Evolutionary conservation across 2,329 filamentous ascomycete species (phyloP), one percentile per base, ranked within the genome.

Genomic region (Gaeumannomyces sp.): DNA sequence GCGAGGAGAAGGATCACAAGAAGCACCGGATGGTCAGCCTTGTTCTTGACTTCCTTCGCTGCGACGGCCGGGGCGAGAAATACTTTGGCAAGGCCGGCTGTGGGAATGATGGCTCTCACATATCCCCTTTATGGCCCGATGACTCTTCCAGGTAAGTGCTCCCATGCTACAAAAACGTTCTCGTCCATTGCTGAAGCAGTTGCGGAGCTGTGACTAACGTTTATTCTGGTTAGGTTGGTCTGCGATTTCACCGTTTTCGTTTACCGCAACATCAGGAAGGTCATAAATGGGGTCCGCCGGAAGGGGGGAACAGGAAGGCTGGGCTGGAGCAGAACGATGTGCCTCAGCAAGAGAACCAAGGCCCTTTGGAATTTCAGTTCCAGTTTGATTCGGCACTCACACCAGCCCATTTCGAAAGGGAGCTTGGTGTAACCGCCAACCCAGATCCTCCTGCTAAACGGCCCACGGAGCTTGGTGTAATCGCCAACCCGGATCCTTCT

Each of bases 91-190:
- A 7, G 38, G 13, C 13, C n/a, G 38, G 29, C 27, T 28, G 22
- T 63, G 28, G 50, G 45, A 16, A 22, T 57, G 19, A 19, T 8
- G 25, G 16, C 56, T 28, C 19, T 22, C 6, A 57, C 53, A 4
- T 19, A n/a, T 45, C 25, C 3, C 53, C 56, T 45, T 16, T 63
- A 11, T 63, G 62, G 62, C 62, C 62, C 10, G 62, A 63, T 29
- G 62, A 63, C 10, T 63, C 62, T 29, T 45, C 53, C 29, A 31
- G 29, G 62, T 63, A 63, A 59, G 62, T 63, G 19, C n/a, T 11
- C 19, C 8, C 31, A 19, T 53, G 16, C 25, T 29, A 19, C n/a
- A 53, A 53, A 53, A 25, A 22, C n/a, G 45, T 6, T 11, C 45
- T 4, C 7, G 22, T 53, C 45, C 45, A 10, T n/a, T 53, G 22